These are phyloP conservation scores for Melampsora occidentalis DNA, from an alignment of 1,284 basidiomycete genomes.

Conservation along the genomic window DNA sequence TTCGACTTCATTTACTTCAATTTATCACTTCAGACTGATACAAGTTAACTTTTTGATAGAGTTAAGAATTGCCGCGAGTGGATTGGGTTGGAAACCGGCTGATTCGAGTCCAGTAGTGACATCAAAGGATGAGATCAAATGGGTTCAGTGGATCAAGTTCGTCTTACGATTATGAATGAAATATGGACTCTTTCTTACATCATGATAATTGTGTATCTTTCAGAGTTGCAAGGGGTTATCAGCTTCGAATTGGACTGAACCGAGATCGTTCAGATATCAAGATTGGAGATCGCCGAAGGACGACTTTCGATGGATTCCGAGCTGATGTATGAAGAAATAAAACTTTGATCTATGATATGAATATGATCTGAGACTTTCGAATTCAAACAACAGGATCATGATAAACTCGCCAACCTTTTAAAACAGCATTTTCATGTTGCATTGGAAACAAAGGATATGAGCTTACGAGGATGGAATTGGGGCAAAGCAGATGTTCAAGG, in stretches of 20 bases:
- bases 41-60: slow-evolving; percentile 59
- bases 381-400: slow-evolving; percentile 65
- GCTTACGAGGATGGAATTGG: slow-evolving; percentile 98
- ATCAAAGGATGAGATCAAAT: slow-evolving; percentile 72
- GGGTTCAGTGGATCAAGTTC: slow-evolving; percentile 74
- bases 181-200: neutral
- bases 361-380: neutral
- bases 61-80: slow-evolving; percentile 78
- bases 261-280: slow-evolving; percentile 60
- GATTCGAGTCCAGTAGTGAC: slow-evolving; percentile 65
- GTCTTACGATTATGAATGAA: slow-evolving; percentile 43
- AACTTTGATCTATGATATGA: neutral
- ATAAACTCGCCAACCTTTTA: slow-evolving; percentile 69
- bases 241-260: slow-evolving; percentile 76
- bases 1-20: slow-evolving; percentile 46
- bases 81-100: slow-evolving; percentile 79
- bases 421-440: slow-evolving; percentile 81
- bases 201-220: neutral
- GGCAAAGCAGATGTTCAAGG: slow-evolving; percentile 91
- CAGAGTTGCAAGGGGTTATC: slow-evolving; percentile 84
- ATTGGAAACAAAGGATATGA: slow-evolving; percentile 79
- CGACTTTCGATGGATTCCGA: slow-evolving; percentile 90
- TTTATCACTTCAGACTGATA: slow-evolving; percentile 15
- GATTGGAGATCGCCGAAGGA: slow-evolving; percentile 56
- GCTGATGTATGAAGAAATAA: slow-evolving; percentile 66